Conservation (phyloP, 139 green algal genomes). For the Spirogloea muscicola region DNA sequence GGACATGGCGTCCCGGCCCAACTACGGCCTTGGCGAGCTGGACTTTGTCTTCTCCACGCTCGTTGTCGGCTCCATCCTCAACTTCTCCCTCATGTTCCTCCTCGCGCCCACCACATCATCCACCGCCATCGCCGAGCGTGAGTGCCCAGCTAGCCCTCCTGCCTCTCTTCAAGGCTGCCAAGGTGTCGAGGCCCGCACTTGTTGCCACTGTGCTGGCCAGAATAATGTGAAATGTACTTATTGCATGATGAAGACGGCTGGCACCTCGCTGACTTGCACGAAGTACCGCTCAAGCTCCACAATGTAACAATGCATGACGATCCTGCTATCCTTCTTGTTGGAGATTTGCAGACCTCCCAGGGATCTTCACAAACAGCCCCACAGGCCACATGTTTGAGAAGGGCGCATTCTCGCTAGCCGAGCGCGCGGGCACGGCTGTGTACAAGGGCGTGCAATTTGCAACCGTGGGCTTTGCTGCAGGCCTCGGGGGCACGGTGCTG, state of each 20-base stretch:
- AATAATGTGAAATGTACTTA: too few relatives aligned
- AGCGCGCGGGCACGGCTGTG: slow-evolving; percentile 50
- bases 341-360: slow-evolving; percentile 15
- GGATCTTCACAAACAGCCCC: slow-evolving; percentile 42
- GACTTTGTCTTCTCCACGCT: slow-evolving; percentile 97
- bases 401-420: slow-evolving; percentile 58
- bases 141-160: too few relatives aligned
- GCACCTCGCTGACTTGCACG: too few relatives aligned
- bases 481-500: slow-evolving; percentile 75
- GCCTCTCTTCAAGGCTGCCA: too few relatives aligned
- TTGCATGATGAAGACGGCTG: too few relatives aligned
- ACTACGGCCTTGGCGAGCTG: slow-evolving; percentile 94
- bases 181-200: too few relatives aligned
- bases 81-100: slow-evolving; percentile 92
- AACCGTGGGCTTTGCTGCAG: slow-evolving; percentile 75
- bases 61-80: slow-evolving; percentile 91
- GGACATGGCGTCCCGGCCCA: slow-evolving; percentile 87
- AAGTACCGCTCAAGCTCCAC: too few relatives aligned
- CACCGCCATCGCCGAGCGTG: slow-evolving; percentile 42
- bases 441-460: slow-evolving; percentile 74
- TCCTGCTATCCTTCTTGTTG: too few relatives aligned
- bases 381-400: slow-evolving; percentile 88
- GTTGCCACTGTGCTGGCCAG: too few relatives aligned
- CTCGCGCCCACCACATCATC: slow-evolving; percentile 84
- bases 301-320: too few relatives aligned